phyloP scores from a whole-genome alignment of 179 eudicot genomes.

The Carnegiea gigantea region DNA sequence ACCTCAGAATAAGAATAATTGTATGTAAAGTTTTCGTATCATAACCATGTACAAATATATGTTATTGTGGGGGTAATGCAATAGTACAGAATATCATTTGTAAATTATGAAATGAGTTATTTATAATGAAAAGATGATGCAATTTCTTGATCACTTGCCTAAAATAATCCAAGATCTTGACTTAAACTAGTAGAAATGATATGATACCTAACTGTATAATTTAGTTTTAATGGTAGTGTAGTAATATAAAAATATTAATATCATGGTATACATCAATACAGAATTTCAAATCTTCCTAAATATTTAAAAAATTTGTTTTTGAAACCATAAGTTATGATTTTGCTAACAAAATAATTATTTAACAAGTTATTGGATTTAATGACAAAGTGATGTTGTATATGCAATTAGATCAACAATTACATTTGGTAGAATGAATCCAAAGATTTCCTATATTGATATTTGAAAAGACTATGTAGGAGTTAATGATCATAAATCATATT shows the following conservation, averaged over 20 bases:
- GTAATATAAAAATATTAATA: no score
- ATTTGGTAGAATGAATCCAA: background rate
- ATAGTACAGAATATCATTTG: background rate
- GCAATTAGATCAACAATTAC: no score
- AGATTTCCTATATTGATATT: no score
- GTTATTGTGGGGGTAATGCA: slow-evolving; percentile 1
- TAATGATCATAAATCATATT: no score
- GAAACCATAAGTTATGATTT: no score
- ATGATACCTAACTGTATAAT: background rate
- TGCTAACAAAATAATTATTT: no score
- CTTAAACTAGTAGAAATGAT: background rate
- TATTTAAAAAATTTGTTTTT: no score
- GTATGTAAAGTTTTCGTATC: background rate
- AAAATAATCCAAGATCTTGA: background rate
- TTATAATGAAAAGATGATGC: background rate
- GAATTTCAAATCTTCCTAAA: background rate
- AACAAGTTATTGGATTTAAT: no score
- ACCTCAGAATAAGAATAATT: no score
- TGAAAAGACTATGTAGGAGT: no score
- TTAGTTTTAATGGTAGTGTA: background rate
- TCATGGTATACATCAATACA: no score
- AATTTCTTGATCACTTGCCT: background rate
- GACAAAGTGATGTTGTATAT: background rate
- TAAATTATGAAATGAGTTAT: background rate
- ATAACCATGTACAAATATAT: background rate